Percentiles rank a stretch among this genome's conserved stretches.
phyloP scores from a whole-genome alignment of 31 red algal genomes.

The Endocladia muricata region DNA sequence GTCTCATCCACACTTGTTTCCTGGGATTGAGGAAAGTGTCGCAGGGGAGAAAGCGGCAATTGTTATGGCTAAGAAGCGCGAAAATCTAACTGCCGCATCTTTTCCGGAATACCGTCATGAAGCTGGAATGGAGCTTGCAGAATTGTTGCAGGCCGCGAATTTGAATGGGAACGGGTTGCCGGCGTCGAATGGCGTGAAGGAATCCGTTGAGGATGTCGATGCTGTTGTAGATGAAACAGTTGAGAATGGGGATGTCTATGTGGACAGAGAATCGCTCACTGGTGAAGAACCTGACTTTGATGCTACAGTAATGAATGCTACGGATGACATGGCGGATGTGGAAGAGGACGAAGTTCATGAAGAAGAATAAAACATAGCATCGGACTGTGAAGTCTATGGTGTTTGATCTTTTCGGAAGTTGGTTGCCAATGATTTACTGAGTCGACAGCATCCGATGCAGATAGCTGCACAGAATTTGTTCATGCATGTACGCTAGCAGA shows the following conservation, averaged over 20 bases:
- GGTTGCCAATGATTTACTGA: too few species aligned
- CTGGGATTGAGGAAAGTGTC: conserved; percentile 63
- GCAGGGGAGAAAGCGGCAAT: conserved; percentile 66
- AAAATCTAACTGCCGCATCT: conserved; percentile 26
- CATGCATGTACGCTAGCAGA: too few species aligned
- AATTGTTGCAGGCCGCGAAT: conserved; percentile 70
- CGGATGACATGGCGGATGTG: background rate
- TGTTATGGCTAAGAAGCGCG: conserved; percentile 42
- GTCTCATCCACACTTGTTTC: conserved; percentile 85
- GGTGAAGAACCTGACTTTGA: background rate
- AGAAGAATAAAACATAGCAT: background rate
- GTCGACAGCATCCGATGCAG: too few species aligned
- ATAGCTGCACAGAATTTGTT: too few species aligned
- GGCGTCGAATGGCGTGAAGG: background rate
- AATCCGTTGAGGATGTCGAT: background rate
- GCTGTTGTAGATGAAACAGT: background rate
- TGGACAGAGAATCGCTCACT: background rate
- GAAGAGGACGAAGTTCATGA: background rate
- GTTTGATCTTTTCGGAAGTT: too few species aligned
- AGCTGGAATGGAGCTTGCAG: conserved; percentile 61
- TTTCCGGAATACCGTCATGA: conserved; percentile 80
- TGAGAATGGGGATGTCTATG: background rate
- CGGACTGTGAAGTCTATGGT: too few species aligned
- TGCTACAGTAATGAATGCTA: background rate
- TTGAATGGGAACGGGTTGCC: conserved; percentile 58